phyloP scores from a whole-genome alignment of 2,329 filamentous ascomycete species.

The Neopestalotiopsis clavispora region DNA sequence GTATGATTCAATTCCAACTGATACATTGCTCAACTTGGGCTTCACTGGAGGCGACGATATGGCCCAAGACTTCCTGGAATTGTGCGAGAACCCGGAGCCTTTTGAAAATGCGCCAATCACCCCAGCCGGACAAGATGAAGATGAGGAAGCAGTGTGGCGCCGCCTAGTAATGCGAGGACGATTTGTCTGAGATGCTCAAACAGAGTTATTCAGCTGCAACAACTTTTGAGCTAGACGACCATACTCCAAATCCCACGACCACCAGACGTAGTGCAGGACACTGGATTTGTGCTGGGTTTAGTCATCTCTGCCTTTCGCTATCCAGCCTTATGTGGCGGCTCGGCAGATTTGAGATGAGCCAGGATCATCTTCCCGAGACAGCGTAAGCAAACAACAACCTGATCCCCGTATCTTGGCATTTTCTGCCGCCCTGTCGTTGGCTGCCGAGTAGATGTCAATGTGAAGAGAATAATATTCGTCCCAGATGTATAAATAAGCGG shows the following conservation, averaged over 20 bases:
- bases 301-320: background rate
- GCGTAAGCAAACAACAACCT: too few species aligned
- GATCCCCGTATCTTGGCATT: too few species aligned
- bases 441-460: too few species aligned
- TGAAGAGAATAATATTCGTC: too few species aligned
- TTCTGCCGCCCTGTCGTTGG: too few species aligned
- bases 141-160: constrained; percentile 39
- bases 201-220: background rate
- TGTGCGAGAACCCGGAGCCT: constrained; percentile 39
- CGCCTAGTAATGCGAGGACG: constrained; percentile 38
- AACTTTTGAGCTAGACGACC: background rate
- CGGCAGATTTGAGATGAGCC: background rate
- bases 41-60: constrained; percentile 38
- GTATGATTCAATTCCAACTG: constrained; percentile 36
- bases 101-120: constrained; percentile 32
- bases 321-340: background rate
- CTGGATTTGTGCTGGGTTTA: background rate
- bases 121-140: constrained; percentile 33
- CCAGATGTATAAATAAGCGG: too few species aligned
- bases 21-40: constrained; percentile 38
- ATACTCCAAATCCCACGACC: background rate
- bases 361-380: too few species aligned
- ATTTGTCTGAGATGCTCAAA: constrained; percentile 29
- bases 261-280: background rate
- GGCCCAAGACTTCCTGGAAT: constrained; percentile 37